Conservation (phyloP, 31 red algal species). For the Bonnemaisonia californica region DNA sequence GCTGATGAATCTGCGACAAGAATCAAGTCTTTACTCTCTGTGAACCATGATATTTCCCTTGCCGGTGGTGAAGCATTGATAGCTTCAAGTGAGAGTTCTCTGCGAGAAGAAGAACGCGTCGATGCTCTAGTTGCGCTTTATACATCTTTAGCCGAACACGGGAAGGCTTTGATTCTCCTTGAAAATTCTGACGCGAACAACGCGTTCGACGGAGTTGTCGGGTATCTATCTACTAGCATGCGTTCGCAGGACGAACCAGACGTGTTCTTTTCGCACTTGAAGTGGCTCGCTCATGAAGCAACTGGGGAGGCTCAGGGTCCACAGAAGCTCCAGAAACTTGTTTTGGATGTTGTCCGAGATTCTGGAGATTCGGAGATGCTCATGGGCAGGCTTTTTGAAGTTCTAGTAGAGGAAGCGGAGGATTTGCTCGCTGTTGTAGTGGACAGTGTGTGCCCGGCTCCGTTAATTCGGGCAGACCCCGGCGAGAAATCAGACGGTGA, state of each 20-base stretch:
- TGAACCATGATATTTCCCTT: slow-evolving; percentile 54
- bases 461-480: neutral
- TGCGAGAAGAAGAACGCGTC: slow-evolving; percentile 71
- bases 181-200: slow-evolving; percentile 60
- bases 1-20: slow-evolving; percentile 62
- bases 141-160: slow-evolving; percentile 58
- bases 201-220: slow-evolving; percentile 52
- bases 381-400: slow-evolving; percentile 46
- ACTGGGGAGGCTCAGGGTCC: slow-evolving; percentile 48
- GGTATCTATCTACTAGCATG: slow-evolving; percentile 65
- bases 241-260: slow-evolving; percentile 43
- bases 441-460: slow-evolving; percentile 19
- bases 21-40: slow-evolving; percentile 49
- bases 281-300: slow-evolving; percentile 55
- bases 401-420: slow-evolving; percentile 74
- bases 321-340: slow-evolving; percentile 37
- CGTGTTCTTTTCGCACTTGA: slow-evolving; percentile 54
- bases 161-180: slow-evolving; percentile 58
- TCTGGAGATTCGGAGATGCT: slow-evolving; percentile 45
- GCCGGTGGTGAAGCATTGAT: slow-evolving; percentile 49
- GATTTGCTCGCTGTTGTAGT: slow-evolving; percentile 41
- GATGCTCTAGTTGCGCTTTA: slow-evolving; percentile 69
- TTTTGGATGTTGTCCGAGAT: slow-evolving; percentile 36
- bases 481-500: neutral
- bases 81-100: slow-evolving; percentile 32